These are phyloP conservation scores for Rhodotorula diobovata DNA, from an alignment of 768 basidiomycete genomes.

Conservation along the genomic window DNA sequence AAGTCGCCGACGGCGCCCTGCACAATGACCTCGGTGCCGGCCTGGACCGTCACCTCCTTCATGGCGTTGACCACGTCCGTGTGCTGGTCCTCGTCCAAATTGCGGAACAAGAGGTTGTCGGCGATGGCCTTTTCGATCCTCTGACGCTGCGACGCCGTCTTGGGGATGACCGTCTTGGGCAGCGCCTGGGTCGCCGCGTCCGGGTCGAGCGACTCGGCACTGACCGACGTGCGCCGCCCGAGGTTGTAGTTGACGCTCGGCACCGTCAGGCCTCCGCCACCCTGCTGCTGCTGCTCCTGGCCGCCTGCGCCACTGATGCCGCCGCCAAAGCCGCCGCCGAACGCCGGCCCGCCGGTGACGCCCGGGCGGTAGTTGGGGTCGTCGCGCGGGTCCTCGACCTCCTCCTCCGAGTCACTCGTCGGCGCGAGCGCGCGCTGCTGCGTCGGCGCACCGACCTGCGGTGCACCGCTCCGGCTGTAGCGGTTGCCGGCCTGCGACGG, in stretches of 20 bases:
- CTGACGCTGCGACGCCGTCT: constrained; percentile 74
- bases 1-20: constrained; percentile 96
- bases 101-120: constrained; percentile 88
- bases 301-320: not conserved
- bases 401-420: constrained; percentile 16
- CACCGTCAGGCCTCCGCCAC: not conserved
- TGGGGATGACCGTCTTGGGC: constrained; percentile 58
- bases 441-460: not conserved
- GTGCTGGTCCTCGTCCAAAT: constrained; percentile 93
- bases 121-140: constrained; percentile 83
- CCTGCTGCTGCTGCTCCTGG: not conserved
- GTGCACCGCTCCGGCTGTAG: not conserved
- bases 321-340: constrained; percentile 2
- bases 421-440: not conserved
- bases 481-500: not conserved
- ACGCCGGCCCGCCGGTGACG: constrained; percentile 10
- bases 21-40: constrained; percentile 84
- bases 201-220: constrained; percentile 90
- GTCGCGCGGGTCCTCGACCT: constrained; percentile 40
- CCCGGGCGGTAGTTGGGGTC: constrained; percentile 37
- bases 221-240: constrained; percentile 87
- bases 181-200: constrained; percentile 56
- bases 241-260: constrained; percentile 65
- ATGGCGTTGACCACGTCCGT: constrained; percentile 89
- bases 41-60: constrained; percentile 70